Evolutionary conservation across 2,329 filamentous ascomycete genomes (phyloP).

Genomic region (Aspergillus fischeri): DNA sequence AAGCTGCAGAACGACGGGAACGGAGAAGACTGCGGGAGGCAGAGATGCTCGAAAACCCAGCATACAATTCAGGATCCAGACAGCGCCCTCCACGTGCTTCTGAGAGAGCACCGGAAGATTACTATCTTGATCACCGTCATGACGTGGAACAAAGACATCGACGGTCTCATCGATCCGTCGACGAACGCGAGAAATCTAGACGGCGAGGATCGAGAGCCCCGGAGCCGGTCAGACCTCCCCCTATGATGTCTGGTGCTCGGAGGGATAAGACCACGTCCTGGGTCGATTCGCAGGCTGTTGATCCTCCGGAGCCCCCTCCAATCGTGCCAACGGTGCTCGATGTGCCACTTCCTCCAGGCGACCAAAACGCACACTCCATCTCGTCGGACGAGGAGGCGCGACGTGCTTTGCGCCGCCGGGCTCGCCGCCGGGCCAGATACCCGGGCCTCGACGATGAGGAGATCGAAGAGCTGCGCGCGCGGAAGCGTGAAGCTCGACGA

Average conservation of each 20-base stretch:
- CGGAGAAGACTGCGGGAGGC: conserved; percentile 35
- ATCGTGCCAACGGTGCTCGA: conserved; percentile 46
- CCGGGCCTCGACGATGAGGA: conserved; percentile 38
- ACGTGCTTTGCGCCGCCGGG: conserved; percentile 34
- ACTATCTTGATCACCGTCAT: conserved; percentile 24
- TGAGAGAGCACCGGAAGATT: conserved; percentile 23
- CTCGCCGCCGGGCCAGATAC: conserved; percentile 39
- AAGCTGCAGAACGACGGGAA: conserved; percentile 39
- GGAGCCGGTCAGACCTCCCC: conserved; percentile 19
- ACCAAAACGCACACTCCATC: conserved; percentile 31
- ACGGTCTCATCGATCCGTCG: conserved; percentile 29
- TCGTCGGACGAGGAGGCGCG: conserved; percentile 43
- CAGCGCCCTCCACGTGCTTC: conserved; percentile 31
- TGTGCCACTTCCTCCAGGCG: conserved; percentile 27
- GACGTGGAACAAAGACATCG: conserved; percentile 20
- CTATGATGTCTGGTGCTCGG: conserved; percentile 32
- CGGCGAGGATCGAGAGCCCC: conserved; percentile 34
- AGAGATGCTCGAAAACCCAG: conserved; percentile 23
- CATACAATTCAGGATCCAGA: conserved; percentile 25
- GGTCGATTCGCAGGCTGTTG: conserved; percentile 45
- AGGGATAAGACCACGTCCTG: conserved; percentile 49
- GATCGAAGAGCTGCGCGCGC: conserved; percentile 33
- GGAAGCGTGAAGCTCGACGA: conserved; percentile 27
- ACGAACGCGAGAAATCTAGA: conserved; percentile 27
- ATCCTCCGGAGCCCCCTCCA: conserved; percentile 46